These are phyloP conservation scores for Calonectria ilicicola DNA, from an alignment of 2,329 filamentous ascomycete genomes.

Conservation along the genomic window DNA sequence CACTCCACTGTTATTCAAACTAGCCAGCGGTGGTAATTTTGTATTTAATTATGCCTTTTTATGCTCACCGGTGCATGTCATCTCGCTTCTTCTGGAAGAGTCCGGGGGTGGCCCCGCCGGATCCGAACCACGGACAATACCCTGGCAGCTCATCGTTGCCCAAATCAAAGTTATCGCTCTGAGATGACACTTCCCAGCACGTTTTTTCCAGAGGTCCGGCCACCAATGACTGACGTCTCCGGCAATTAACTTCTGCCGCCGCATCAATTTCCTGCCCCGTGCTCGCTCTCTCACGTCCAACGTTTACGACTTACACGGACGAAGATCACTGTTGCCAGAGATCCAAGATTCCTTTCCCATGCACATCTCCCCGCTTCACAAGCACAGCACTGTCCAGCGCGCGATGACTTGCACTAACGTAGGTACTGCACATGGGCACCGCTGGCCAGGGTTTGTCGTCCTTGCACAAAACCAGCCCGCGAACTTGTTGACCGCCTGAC, in stretches of 20 bases:
- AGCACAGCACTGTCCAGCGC: constrained; percentile 20
- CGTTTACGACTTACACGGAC: constrained; percentile 37
- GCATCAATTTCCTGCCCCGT: constrained; percentile 35
- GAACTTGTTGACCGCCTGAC: constrained; percentile 45
- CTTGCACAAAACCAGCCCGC: constrained; percentile 37
- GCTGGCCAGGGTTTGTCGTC: constrained; percentile 20
- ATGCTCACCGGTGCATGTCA: constrained; percentile 43
- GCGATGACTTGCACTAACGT: constrained; percentile 36
- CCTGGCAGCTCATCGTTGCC: constrained; percentile 27
- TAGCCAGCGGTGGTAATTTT: constrained; percentile 44
- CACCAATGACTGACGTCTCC: constrained; percentile 37
- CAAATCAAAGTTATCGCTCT: constrained; percentile 40
- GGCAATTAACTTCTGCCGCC: constrained; percentile 31
- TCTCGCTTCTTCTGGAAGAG: constrained; percentile 47
- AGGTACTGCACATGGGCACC: constrained; percentile 28
- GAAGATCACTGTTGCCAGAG: constrained; percentile 21
- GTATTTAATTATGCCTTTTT: constrained; percentile 44
- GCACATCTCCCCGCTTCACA: constrained; percentile 25
- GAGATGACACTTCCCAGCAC: constrained; percentile 29
- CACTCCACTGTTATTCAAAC: constrained; percentile 38
- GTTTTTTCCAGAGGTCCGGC: constrained; percentile 12
- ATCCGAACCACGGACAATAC: constrained; percentile 31
- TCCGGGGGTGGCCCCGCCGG: constrained; percentile 41
- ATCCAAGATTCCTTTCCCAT: constrained; percentile 27
- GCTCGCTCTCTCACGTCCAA: constrained; percentile 32